Percentiles rank a stretch among this genome's conserved stretches.
Conservation (phyloP, 2,329 filamentous ascomycete species). For the Xylariaceae sp. region DNA sequence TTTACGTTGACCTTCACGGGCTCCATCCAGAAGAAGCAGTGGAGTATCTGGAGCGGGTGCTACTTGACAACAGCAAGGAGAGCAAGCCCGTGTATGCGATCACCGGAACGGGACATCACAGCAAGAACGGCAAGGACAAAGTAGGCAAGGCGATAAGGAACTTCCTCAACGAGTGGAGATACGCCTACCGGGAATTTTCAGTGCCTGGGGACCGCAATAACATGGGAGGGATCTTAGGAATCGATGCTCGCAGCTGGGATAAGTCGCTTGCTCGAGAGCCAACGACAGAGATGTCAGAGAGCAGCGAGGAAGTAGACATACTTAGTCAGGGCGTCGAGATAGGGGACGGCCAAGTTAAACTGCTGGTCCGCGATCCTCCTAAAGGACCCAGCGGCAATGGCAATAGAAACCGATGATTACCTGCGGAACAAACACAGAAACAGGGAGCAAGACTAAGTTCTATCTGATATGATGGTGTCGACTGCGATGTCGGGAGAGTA, state of each 20-base stretch:
- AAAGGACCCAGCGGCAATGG: constrained; percentile 51
- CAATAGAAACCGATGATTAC: constrained; percentile 38
- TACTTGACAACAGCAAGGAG: constrained; percentile 74
- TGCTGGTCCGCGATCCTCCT: constrained; percentile 58
- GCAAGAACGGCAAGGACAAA: constrained; percentile 98
- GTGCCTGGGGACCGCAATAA: constrained; percentile 86
- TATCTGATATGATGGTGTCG: too few species aligned
- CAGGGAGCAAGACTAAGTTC: not conserved
- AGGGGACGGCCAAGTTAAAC: constrained; percentile 61
- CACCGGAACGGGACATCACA: constrained; percentile 94
- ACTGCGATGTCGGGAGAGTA: too few species aligned
- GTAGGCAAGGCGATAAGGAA: constrained; percentile 88
- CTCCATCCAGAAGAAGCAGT: constrained; percentile 97
- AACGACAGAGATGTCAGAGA: constrained; percentile 35
- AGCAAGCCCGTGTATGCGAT: constrained; percentile 85
- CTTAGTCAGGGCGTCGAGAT: constrained; percentile 64
- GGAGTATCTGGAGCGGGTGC: constrained; percentile 83
- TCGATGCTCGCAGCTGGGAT: constrained; percentile 65
- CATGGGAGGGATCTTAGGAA: constrained; percentile 71
- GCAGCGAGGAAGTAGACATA: constrained; percentile 49
- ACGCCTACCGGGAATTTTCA: constrained; percentile 92
- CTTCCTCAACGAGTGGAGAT: constrained; percentile 93
- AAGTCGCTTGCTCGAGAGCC: constrained; percentile 52
- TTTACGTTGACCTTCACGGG: constrained; percentile 96
- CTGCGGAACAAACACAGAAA: not conserved